Evolutionary conservation across 148 eudicot species (phyloP), one percentile per base, ranked within the genome.

Genomic region (Pharnaceum exiguum): DNA sequence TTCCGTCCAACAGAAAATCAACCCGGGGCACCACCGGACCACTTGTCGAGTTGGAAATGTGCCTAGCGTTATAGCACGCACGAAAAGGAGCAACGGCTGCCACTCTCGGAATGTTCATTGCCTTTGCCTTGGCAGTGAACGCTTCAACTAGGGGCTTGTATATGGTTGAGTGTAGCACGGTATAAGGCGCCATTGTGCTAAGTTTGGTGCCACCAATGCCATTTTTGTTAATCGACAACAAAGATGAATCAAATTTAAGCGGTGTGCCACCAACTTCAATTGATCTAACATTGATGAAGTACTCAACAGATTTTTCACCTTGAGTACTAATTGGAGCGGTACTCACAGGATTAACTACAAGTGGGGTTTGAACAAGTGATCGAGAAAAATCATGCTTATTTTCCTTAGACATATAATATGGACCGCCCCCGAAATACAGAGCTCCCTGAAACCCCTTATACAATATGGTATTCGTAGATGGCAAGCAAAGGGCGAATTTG

Each of bases 11-110:
- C 10, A 76, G 32, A 0, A 82, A 39, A 46, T 82, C 88, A 28
- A 79, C 69, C 5, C 48, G 47, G 0, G 88, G 88, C 17, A 82
- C 77, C 0, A 7, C 37, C 0, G 74, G 68, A 11, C 83, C 87
- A 0, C 56, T 47, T 48, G 55, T 65, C 6, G 67, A 36, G 8
- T 24, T 59, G 1, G 8, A 44, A 0, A 79, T 31, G 0, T 52
- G 60, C 44, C 47, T 74, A 1, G 78, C 45, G 23, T 33, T 55
- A 22, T 73, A 82, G 35, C 88, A 82, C 0, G 84, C 76, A 3
- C 78, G 74, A 22, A 79, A 82, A 1, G 84, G 82, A 25, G 71
- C 68, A 23, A 77, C 69, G 0, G 79, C 4, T 13, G 71, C 39
- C 16, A 79, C 84, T 28, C 70, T 71, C 23, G 49, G 56, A 0